Evolutionary conservation across 768 basidiomycete species (phyloP).

Genomic region (Mycena filopes): DNA sequence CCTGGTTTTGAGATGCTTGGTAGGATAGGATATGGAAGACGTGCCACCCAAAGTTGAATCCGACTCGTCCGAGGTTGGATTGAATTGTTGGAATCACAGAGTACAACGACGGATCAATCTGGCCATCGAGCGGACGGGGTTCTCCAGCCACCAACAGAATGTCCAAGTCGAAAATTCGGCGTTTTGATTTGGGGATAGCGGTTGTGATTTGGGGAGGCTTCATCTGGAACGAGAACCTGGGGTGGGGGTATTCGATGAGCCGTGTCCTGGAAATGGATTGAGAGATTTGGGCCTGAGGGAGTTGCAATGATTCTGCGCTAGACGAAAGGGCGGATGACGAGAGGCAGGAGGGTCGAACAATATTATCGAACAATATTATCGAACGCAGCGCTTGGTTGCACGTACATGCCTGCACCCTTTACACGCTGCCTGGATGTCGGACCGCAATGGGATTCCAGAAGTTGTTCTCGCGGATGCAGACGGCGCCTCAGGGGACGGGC

Average conservation of each 20-base stretch:
- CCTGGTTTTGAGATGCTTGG: background rate
- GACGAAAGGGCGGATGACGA: background rate
- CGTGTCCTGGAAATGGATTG: background rate
- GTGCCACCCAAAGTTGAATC: background rate
- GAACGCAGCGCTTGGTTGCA: background rate
- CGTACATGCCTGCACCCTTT: background rate
- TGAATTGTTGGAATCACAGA: background rate
- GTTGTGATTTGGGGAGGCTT: slow-evolving; percentile 7
- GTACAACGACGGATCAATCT: slow-evolving; percentile 2
- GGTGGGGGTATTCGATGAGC: background rate
- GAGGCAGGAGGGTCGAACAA: slow-evolving; percentile 6
- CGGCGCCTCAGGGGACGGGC: background rate
- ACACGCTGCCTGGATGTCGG: slow-evolving; percentile 23
- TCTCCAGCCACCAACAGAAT: background rate
- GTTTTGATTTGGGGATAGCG: slow-evolving; percentile 3
- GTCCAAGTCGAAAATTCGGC: background rate
- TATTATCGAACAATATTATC: slow-evolving; percentile 4
- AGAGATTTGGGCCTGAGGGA: background rate
- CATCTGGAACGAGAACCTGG: slow-evolving; percentile 4
- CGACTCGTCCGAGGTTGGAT: background rate
- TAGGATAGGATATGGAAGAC: slow-evolving; percentile 1
- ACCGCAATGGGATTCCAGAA: slow-evolving; percentile 18
- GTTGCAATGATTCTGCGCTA: background rate
- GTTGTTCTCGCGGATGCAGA: slow-evolving; percentile 12
- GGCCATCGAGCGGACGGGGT: slow-evolving; percentile 3